Conservation (phyloP, 305 asterid species). For the Ruellia speciosa region DNA sequence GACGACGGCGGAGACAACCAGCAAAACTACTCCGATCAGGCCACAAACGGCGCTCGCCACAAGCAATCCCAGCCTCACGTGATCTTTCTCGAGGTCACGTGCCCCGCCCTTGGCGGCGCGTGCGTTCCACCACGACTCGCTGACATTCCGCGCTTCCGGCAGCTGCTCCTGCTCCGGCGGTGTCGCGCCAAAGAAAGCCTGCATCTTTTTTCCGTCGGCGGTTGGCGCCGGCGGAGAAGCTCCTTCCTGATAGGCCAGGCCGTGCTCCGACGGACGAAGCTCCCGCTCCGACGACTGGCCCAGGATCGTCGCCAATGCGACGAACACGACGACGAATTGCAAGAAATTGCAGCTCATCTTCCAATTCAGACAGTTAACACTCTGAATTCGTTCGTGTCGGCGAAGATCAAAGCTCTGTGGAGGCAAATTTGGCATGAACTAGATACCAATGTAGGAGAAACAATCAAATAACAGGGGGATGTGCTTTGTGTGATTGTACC, state of each 20-base stretch:
- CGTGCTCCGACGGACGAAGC: constrained; percentile 52
- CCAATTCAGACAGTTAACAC: not conserved
- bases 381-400: not conserved
- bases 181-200: constrained; percentile 35
- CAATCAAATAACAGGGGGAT: not conserved
- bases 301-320: constrained; percentile 7
- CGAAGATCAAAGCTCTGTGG: not conserved
- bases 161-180: constrained; percentile 26
- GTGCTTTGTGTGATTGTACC: constrained; percentile 5
- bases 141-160: constrained; percentile 46
- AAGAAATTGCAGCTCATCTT: constrained; percentile 21
- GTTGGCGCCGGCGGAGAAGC: constrained; percentile 24
- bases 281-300: constrained; percentile 23
- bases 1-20: constrained; percentile 32
- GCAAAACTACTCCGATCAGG: constrained; percentile 33
- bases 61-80: constrained; percentile 29
- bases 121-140: constrained; percentile 29
- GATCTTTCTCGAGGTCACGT: constrained; percentile 24
- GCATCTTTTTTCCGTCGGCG: constrained; percentile 26
- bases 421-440: not conserved
- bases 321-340: constrained; percentile 19
- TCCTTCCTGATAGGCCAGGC: constrained; percentile 27
- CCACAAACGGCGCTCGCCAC: constrained; percentile 41
- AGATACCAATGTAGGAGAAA: not conserved
- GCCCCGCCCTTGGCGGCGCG: constrained; percentile 1